Evolutionary conservation across 805 yeast genomes (phyloP).

Genomic region (Metschnikowia cubensis): DNA sequence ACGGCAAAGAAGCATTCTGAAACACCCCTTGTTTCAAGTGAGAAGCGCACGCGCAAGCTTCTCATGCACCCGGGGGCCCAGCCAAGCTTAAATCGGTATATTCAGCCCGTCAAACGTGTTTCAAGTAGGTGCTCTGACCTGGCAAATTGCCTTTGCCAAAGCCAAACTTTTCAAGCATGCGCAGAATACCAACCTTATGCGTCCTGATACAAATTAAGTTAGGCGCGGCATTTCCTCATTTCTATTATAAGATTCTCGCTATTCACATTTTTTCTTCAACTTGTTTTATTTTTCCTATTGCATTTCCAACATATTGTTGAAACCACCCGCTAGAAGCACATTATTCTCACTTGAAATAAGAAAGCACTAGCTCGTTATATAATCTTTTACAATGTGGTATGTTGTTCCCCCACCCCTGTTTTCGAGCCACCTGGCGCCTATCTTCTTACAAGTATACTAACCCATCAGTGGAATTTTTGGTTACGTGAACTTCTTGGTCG

Average conservation of each 20-base stretch:
- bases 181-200: conserved; percentile 3
- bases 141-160: not conserved
- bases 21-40: not conserved
- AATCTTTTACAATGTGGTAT: conserved; percentile 13
- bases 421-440: not conserved
- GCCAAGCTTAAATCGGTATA: not conserved
- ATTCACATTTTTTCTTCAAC: conserved; percentile 1
- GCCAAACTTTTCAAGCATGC: conserved; percentile 1
- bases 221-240: conserved; percentile 5
- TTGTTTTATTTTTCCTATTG: conserved; percentile 1
- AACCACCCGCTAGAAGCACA: not conserved
- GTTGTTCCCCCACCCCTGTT: not conserved
- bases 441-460: conserved; percentile 13
- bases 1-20: not conserved
- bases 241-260: conserved; percentile 5
- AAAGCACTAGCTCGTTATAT: not conserved
- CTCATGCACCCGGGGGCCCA: not conserved
- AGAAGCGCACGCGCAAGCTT: not conserved
- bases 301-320: conserved; percentile 1
- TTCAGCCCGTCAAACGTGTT: not conserved
- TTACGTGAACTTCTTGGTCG: conserved; percentile 91
- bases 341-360: not conserved
- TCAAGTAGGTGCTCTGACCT: not conserved
- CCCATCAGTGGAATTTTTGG: conserved; percentile 88
- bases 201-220: not conserved